A percentile compares a stretch with the other conserved stretches of the same genome.
phyloP scores from a whole-genome alignment of 331 rosid species.

The Spiraea crenata region DNA sequence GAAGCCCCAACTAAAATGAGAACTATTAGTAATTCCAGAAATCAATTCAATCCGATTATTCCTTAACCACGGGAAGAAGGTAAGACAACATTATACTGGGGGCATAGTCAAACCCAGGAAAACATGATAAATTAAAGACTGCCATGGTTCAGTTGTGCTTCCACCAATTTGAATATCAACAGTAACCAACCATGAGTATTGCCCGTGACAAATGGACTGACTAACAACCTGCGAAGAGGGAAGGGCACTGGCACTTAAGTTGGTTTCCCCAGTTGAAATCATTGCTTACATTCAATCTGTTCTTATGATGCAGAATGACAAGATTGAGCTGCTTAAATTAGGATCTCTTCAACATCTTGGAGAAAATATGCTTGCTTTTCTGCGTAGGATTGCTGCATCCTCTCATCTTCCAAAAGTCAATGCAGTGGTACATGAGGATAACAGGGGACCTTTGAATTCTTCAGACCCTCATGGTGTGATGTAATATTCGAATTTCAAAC shows the following conservation, averaged over 20 bases:
- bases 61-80: neutral
- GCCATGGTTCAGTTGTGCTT: conserved; percentile 9
- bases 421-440: conserved; percentile 44
- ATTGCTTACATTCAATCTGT: conserved; percentile 13
- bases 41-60: neutral
- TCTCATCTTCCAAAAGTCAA: conserved; percentile 59
- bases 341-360: conserved; percentile 99
- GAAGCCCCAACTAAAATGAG: neutral
- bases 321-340: conserved; percentile 63
- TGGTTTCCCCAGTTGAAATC: conserved; percentile 6
- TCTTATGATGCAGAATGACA: conserved; percentile 81
- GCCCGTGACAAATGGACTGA: neutral
- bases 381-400: conserved; percentile 71
- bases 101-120: conserved; percentile 1
- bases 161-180: neutral
- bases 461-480: no score
- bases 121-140: neutral
- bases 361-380: conserved; percentile 95
- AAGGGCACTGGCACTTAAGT: neutral
- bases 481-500: no score
- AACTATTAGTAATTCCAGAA: neutral
- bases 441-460: no score
- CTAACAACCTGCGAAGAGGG: neutral
- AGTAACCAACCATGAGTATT: neutral
- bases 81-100: neutral